Base-by-base conservation (phyloP, 345 rosid genomes). In the Iberis pinnata region DNA sequence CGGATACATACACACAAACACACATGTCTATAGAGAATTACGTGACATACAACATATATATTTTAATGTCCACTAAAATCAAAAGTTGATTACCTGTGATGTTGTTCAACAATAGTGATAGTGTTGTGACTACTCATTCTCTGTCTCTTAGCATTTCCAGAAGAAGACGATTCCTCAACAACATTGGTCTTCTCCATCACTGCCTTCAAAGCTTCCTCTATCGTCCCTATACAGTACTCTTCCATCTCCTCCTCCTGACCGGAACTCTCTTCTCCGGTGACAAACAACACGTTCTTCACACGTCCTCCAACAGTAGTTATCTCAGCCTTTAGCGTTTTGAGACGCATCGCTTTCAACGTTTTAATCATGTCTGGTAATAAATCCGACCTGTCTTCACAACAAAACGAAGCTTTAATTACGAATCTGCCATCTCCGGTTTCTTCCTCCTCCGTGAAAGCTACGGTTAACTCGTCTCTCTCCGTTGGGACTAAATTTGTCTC, bases 331-430 rank as follows among this genome's bases (percentile, higher is more conserved):
- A 88, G 67, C 26, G 96, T 85, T 60, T 80, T 81, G 42, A 92
- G 75, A 43, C 80, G 81, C 55, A 92, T 71, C 0, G 81, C 84
- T 70, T 92, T 92, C 60, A 92, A 68, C 12, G 96, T 72, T 67
- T 83, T 84, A 71, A 83, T 88, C 43, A 92, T 78, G 57, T 92
- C 98, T 0, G 89, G 88, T 49, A 92, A 71, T 22, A 92, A 89
- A 68, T 92, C 95, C 4, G 86, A 75, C 70, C 98, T 72, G 49
- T 92, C 98, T 64, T 92, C 95, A 17, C 96, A 92, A 52, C 98
- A 92, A 61, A 92, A 65, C 18, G 96, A 85, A 11, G 95, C 96
- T 77, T 81, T 92, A 42, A 92, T 80, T 20, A 92, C 78, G 36
- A 92, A 80, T 75, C 72, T 78, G 5, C 93, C 93, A 31, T 92